A percentile compares a stretch with the other conserved stretches of the same genome.
phyloP scores from a whole-genome alignment of 1,284 basidiomycete species.

The Tilletia caries region DNA sequence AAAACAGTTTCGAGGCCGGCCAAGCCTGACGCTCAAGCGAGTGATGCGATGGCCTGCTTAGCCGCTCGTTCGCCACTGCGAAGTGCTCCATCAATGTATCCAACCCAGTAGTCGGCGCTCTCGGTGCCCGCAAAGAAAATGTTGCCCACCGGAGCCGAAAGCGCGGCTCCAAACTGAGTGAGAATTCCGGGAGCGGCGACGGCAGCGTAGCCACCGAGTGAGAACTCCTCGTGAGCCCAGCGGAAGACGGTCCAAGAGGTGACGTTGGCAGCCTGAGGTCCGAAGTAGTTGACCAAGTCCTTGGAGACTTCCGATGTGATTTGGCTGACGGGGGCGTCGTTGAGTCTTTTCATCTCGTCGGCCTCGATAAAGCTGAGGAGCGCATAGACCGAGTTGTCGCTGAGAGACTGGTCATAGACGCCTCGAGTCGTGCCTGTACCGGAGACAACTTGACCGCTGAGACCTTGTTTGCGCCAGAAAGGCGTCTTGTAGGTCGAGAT shows the following conservation, averaged over 20 bases:
- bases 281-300: conserved; percentile 17
- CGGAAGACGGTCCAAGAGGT: conserved; percentile 4
- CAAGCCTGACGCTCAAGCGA: neutral
- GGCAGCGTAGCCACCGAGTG: conserved; percentile 14
- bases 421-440: neutral
- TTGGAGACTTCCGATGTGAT: neutral
- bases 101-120: conserved; percentile 17
- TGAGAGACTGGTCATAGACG: conserved; percentile 1
- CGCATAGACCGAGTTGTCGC: conserved; percentile 1
- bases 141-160: conserved; percentile 6
- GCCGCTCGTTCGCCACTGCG: conserved; percentile 17
- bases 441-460: neutral
- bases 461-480: conserved; percentile 9
- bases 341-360: conserved; percentile 9
- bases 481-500: neutral
- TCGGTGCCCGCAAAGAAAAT: conserved; percentile 21
- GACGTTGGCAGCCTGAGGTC: conserved; percentile 12
- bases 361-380: conserved; percentile 11
- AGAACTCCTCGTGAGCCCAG: conserved; percentile 19
- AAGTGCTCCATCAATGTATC: conserved; percentile 21
- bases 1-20: no score
- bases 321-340: conserved; percentile 6
- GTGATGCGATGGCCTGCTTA: neutral
- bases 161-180: neutral
- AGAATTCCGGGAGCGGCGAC: neutral